Conservation (phyloP, 1,284 basidiomycete genomes). For the Microstroma glucosiphilum region DNA sequence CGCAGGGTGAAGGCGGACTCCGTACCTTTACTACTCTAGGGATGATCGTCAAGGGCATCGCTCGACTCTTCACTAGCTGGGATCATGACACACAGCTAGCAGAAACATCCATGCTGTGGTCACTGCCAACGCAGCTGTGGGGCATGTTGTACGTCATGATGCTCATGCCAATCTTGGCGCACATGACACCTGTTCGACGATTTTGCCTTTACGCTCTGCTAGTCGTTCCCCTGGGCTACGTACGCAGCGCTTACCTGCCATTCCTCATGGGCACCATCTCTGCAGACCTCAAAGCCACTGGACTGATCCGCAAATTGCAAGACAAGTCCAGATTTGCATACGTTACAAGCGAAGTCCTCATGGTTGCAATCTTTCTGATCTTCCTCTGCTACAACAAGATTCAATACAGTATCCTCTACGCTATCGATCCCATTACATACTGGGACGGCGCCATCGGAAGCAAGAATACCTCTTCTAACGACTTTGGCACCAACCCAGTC, state of each 20-base stretch:
- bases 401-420: constrained; percentile 41
- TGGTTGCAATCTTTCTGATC: constrained; percentile 47
- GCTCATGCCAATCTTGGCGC: constrained; percentile 50
- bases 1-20: no score
- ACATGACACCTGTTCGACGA: constrained; percentile 46
- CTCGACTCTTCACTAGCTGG: no score
- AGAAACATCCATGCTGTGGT: constrained; percentile 7
- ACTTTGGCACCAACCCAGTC: constrained; percentile 24
- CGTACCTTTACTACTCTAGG: no score
- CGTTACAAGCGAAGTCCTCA: constrained; percentile 43
- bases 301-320: constrained; percentile 51
- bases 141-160: constrained; percentile 52
- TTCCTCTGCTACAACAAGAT: constrained; percentile 50
- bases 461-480: constrained; percentile 29
- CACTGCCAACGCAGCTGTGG: constrained; percentile 53
- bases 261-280: constrained; percentile 51
- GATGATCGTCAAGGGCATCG: no score
- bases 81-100: no score
- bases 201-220: no score
- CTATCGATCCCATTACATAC: constrained; percentile 45
- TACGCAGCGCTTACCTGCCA: constrained; percentile 23
- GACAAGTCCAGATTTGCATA: constrained; percentile 50
- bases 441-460: constrained; percentile 48
- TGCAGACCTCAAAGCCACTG: constrained; percentile 52
- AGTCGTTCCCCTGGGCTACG: constrained; percentile 10